Evolutionary conservation across 2,329 filamentous ascomycete genomes (phyloP), one percentile per base, ranked within the genome.

Genomic region (Emmonsiellopsis sp.): DNA sequence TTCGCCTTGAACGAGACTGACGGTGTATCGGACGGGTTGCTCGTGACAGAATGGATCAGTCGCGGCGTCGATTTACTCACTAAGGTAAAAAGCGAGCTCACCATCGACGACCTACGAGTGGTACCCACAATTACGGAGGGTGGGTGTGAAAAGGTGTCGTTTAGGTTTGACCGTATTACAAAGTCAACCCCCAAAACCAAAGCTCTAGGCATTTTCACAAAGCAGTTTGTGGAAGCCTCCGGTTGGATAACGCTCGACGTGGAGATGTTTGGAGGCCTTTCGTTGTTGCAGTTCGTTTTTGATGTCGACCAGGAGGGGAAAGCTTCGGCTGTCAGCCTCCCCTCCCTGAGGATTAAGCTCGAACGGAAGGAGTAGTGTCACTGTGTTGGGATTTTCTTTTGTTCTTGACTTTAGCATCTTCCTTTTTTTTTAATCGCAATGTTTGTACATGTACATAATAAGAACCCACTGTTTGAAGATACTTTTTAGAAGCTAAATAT

Each of bases 41-140:
- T 51, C 1, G 58, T 71, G 13, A 56, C 58, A 5, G 54, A 55
- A 2, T 71, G 62, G 62, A 61, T 68, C 35, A 63, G 59, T 49
- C 68, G 70, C 37, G 37, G 37, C 15, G 15, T 15, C 11, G 15
- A 40, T 15, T 11, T 40, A 40, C 37, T 40, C 11, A 3, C 37
- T 6, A 11, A 11, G 37, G 37, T 15, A 40, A 40, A 40, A 40
- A 40, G 37, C 20, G 20, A 26, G 20, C 20, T 26, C 37, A 3
- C 4, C 37, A 6, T 40, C 34, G 60, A 63, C 0, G 67, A 62
- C 0, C 57, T 69, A 49, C 52, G 67, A n/a, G 57, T 61, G n/a
- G 49, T 47, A 4, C 4, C 47, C 0, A 11, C 59, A 8, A 11
- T 54, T 5, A 11, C 8, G 2, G 51, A 52, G 13, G 53, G 54